phyloP scores from a whole-genome alignment of 371 early-diverging fungal species.

The Blakeslea trispora region DNA sequence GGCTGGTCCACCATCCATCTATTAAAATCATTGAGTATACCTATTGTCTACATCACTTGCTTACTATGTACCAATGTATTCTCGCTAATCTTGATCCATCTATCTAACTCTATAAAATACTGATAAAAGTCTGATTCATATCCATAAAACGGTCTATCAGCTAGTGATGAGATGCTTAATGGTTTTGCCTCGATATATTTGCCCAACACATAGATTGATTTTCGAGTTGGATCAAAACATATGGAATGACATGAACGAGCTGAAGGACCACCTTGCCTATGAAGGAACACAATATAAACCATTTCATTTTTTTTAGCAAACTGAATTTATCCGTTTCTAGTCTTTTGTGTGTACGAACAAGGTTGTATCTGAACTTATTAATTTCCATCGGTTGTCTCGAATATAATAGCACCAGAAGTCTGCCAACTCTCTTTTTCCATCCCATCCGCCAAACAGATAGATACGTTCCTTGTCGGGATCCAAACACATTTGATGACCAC shows the following conservation, averaged over 20 bases:
- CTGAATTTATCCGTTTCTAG: no score
- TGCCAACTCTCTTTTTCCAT: slow-evolving; percentile 82
- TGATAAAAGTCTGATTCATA: slow-evolving; percentile 86
- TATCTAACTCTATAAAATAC: slow-evolving; percentile 67
- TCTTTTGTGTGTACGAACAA: slow-evolving; percentile 37
- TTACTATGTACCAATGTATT: slow-evolving; percentile 80
- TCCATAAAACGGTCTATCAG: slow-evolving; percentile 53
- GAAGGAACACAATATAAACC: not conserved
- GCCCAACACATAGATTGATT: slow-evolving; percentile 83
- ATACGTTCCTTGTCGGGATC: slow-evolving; percentile 74
- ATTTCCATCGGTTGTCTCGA: slow-evolving; percentile 64
- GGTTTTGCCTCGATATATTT: slow-evolving; percentile 80
- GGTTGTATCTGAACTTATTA: slow-evolving; percentile 75
- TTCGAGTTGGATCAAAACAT: slow-evolving; percentile 76
- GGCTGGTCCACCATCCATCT: slow-evolving; percentile 80
- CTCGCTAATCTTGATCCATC: slow-evolving; percentile 75
- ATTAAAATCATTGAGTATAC: no score
- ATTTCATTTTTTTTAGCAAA: no score
- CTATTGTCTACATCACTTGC: not conserved
- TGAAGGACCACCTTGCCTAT: slow-evolving; percentile 72
- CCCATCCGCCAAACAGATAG: slow-evolving; percentile 96
- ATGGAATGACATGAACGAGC: slow-evolving; percentile 94
- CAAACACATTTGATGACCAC: slow-evolving; percentile 97
- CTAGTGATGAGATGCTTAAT: not conserved
- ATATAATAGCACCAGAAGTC: slow-evolving; percentile 92